Evolutionary conservation across 1,284 basidiomycete species (phyloP).

Genomic region (Puccinia coronata): DNA sequence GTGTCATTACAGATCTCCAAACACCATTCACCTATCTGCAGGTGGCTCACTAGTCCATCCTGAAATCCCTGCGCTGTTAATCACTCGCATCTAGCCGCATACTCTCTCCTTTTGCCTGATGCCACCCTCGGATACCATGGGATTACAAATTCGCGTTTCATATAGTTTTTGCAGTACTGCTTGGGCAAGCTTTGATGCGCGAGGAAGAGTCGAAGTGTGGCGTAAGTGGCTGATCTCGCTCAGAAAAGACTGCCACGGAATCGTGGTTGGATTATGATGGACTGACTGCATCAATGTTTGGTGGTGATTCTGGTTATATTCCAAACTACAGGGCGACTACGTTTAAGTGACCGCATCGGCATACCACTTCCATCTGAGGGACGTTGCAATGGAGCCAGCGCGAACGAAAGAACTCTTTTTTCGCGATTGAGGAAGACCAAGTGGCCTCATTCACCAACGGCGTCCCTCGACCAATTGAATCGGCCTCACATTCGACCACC

Average conservation of each 20-base stretch:
- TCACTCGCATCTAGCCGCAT: slow-evolving; percentile 97
- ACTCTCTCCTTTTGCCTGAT: slow-evolving; percentile 98
- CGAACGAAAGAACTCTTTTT: slow-evolving; percentile 93
- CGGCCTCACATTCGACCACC: slow-evolving; percentile 53
- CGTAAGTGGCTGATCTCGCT: slow-evolving; percentile 57
- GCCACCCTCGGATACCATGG: slow-evolving; percentile 97
- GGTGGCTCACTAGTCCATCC: slow-evolving; percentile 97
- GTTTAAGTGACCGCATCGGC: slow-evolving; percentile 98
- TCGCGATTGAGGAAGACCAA: slow-evolving; percentile 83
- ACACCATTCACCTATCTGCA: slow-evolving; percentile 75
- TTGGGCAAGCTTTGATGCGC: slow-evolving; percentile 98
- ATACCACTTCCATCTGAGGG: slow-evolving; percentile 97
- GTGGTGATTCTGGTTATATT: background rate
- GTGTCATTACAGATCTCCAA: background rate
- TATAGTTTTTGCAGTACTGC: slow-evolving; percentile 97
- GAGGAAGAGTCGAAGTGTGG: slow-evolving; percentile 90
- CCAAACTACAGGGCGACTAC: slow-evolving; percentile 76
- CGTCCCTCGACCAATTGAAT: background rate
- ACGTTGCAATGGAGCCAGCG: slow-evolving; percentile 96
- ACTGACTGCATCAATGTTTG: slow-evolving; percentile 2
- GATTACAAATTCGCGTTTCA: slow-evolving; percentile 94
- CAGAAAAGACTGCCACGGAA: background rate
- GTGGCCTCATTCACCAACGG: slow-evolving; percentile 56
- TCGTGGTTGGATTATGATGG: background rate
- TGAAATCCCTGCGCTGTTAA: slow-evolving; percentile 92